Evolutionary conservation across 129 eudicot species (phyloP), one percentile per base, ranked within the genome.

Genomic region (Centella asiatica): DNA sequence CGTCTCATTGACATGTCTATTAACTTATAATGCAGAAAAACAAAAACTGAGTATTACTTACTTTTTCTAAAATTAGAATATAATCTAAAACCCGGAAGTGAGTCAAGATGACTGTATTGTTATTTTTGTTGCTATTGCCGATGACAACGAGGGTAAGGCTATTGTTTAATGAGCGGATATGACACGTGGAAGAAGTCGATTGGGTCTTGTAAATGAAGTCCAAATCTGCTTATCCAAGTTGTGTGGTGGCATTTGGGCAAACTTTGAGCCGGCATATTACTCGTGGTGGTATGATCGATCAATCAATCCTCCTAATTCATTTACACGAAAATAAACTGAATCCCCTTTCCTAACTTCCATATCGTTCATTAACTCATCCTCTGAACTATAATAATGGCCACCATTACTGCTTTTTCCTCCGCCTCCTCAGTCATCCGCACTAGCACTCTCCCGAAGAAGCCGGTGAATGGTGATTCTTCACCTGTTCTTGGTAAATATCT

Each of bases 351-450:
- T 56, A 40, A 74, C 51, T 58, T 72, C 48, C 55, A 42, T 14
- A n/a, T 18, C 6, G 13, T 28, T 29, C 5, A 17, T 39, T 42
- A 17, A 15, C 26, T 69, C 9, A 18, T 19, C 45, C 2, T 33
- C 45, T 33, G n/a, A 19, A 19, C 14, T 6, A 33, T 11, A 33
- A 24, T 10, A 33, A 90, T 90, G 95, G 90, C 90, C 64, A 63
- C 88, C 76, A 73, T 87, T 66, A 74, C 82, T 6, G 87, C 85
- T 67, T 84, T 70, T 84, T 57, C 84, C 50, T 69, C 95, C 5
- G 76, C 94, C 66, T 66, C 83, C 6, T 66, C 76, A 52, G 75
- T 90, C 69, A 68, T 76, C 62, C 73, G 86, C 61, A 66, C 79
- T 57, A 66, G 72, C 61, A 74, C 71, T 60, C 57, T 71, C 44